These are phyloP conservation scores for Penicillium samsonianum DNA, from an alignment of 495 filamentous ascomycete genomes.

Conservation along the genomic window DNA sequence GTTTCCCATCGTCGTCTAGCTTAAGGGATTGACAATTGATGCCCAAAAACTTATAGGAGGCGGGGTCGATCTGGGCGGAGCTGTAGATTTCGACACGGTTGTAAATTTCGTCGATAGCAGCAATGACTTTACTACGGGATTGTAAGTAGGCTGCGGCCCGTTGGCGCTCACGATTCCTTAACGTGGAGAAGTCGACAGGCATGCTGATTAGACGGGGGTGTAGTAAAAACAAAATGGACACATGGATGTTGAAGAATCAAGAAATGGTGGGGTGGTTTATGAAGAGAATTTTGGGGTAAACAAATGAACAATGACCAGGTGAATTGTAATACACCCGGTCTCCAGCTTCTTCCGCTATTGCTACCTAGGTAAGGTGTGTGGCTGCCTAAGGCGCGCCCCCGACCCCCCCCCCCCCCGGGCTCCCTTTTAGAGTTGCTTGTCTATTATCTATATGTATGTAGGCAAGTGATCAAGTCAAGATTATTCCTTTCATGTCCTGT, in stretches of 20 bases:
- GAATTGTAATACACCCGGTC: no score
- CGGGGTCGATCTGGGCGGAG: neutral
- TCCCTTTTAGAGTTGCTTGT: no score
- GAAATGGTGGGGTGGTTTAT: neutral
- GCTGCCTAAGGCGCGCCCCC: no score
- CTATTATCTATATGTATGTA: no score
- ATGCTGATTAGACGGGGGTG: neutral
- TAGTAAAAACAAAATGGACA: neutral
- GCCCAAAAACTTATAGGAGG: neutral
- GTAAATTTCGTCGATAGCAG: neutral
- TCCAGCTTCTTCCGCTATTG: no score
- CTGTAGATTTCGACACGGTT: neutral
- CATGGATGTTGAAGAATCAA: neutral
- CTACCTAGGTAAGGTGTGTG: no score
- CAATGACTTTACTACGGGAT: neutral
- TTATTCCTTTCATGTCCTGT: no score
- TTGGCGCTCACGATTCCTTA: neutral
- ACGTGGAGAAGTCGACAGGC: neutral
- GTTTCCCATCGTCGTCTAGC: neutral
- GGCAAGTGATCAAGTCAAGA: no score
- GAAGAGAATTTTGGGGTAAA: neutral
- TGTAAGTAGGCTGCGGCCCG: neutral
- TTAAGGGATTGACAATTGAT: neutral
- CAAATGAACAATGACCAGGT: neutral
- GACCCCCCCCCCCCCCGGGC: no score